A percentile compares a stretch with the other conserved stretches of the same genome.
Evolutionary conservation across 2,329 filamentous ascomycete genomes (phyloP).

Genomic region (Colletotrichum shisoi): DNA sequence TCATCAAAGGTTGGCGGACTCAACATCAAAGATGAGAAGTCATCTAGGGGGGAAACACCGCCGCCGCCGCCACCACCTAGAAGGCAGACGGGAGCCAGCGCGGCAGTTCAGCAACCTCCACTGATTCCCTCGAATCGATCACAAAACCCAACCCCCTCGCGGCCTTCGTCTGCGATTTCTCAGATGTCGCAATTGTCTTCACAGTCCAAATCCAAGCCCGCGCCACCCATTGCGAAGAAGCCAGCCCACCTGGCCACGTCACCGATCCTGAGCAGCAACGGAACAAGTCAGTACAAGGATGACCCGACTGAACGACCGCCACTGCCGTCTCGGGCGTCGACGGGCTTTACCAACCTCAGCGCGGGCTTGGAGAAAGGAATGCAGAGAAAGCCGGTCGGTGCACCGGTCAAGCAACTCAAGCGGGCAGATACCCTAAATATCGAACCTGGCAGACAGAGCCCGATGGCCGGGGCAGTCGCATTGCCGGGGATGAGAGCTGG

Average conservation of each 20-base stretch:
- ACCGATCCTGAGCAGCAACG: conserved; percentile 42
- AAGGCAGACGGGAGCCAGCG: conserved; percentile 47
- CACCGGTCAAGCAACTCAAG: conserved; percentile 27
- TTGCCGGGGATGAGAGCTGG: conserved; percentile 36
- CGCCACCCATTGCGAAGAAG: conserved; percentile 70
- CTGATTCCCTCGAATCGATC: conserved; percentile 30
- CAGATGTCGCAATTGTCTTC: conserved; percentile 47
- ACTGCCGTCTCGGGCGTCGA: conserved; percentile 36
- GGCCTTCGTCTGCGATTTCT: conserved; percentile 50
- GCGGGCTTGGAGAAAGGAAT: conserved; percentile 15
- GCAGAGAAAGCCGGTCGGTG: conserved; percentile 27
- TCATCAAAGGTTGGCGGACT: conserved; percentile 57
- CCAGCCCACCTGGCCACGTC: conserved; percentile 61
- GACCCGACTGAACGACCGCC: conserved; percentile 42
- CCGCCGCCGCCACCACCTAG: conserved; percentile 58
- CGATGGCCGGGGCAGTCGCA: conserved; percentile 35
- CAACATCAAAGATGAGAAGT: conserved; percentile 54
- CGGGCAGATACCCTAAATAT: conserved; percentile 20
- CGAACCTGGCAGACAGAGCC: conserved; percentile 27
- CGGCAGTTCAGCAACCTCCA: conserved; percentile 29
- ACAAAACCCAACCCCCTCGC: conserved; percentile 43
- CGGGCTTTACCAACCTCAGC: conserved; percentile 24
- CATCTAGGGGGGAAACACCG: conserved; percentile 49
- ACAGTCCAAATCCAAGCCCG: conserved; percentile 50
- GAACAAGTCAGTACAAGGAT: conserved; percentile 35